Conservation (phyloP, 176 grass and related monocot genomes). For the Metroxylon sagu region DNA sequence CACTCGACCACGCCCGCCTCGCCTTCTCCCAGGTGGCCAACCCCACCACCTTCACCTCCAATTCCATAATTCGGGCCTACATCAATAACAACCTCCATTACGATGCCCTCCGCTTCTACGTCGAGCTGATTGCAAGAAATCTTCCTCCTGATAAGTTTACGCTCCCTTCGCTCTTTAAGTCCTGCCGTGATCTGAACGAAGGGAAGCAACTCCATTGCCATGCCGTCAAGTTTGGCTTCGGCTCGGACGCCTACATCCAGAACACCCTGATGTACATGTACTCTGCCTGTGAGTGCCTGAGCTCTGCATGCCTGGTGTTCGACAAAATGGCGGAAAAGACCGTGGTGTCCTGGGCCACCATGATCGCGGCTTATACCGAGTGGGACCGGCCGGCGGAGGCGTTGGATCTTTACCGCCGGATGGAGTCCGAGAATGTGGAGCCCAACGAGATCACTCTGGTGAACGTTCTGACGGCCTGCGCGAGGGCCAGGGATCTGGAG, state of each 20-base stretch:
- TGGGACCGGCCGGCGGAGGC: slow-evolving; percentile 7
- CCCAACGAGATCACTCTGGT: slow-evolving; percentile 13
- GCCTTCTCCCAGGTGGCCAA: slow-evolving; percentile 2
- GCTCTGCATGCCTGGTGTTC: slow-evolving; percentile 3
- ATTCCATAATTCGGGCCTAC: slow-evolving; percentile 13
- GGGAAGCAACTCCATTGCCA: slow-evolving; percentile 16
- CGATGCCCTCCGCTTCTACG: slow-evolving; percentile 6
- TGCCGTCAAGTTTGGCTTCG: slow-evolving; percentile 13
- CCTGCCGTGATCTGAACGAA: background rate
- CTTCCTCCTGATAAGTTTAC: slow-evolving; percentile 8
- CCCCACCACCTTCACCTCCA: slow-evolving; percentile 19
- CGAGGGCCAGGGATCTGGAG: slow-evolving; percentile 9
- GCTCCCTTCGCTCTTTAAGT: slow-evolving; percentile 8
- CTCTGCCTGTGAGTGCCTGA: slow-evolving; percentile 3
- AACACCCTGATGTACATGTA: slow-evolving; percentile 14
- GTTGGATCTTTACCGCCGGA: slow-evolving; percentile 10
- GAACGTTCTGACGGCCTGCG: slow-evolving; percentile 15
- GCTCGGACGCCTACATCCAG: slow-evolving; percentile 7
- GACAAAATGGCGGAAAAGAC: slow-evolving; percentile 10
- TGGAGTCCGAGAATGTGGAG: slow-evolving; percentile 1
- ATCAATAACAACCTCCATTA: slow-evolving; percentile 2
- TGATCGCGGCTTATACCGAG: slow-evolving; percentile 13
- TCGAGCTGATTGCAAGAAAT: background rate
- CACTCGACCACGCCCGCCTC: slow-evolving; percentile 5
- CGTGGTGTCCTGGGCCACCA: slow-evolving; percentile 14